These are phyloP conservation scores for Pseudogymnoascus sp. DNA, from an alignment of 2,329 filamentous ascomycete genomes.

Conservation along the genomic window DNA sequence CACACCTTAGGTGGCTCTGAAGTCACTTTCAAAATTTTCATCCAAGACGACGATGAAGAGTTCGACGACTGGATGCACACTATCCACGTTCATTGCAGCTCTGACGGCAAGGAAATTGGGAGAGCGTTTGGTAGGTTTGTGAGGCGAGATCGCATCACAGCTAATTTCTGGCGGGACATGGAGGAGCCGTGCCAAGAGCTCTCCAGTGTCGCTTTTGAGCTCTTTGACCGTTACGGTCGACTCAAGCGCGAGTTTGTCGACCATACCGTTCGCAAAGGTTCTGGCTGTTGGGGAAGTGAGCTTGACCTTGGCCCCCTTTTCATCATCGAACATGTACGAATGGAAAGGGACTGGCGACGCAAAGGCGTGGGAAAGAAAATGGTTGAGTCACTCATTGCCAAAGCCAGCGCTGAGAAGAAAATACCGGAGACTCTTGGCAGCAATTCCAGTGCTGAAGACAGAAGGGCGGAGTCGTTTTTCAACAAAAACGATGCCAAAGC, in stretches of 20 bases:
- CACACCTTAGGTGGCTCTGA: background rate
- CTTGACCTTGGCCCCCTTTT: conserved; percentile 26
- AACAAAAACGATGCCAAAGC: background rate
- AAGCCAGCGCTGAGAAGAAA: background rate
- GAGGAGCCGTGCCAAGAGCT: conserved; percentile 26
- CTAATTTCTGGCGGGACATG: conserved; percentile 30
- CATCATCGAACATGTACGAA: conserved; percentile 19
- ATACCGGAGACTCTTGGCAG: background rate
- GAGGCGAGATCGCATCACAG: conserved; percentile 20
- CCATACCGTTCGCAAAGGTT: conserved; percentile 24
- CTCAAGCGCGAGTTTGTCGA: conserved; percentile 29
- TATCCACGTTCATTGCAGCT: conserved; percentile 13
- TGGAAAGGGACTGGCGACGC: conserved; percentile 22
- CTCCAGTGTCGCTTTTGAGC: conserved; percentile 28
- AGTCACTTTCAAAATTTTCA: background rate
- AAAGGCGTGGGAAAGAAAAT: conserved; percentile 29
- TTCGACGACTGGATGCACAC: conserved; percentile 16
- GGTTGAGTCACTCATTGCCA: conserved; percentile 26
- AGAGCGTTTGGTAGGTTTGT: conserved; percentile 23
- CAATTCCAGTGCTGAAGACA: conserved; percentile 16
- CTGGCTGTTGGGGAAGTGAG: conserved; percentile 26
- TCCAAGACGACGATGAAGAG: background rate
- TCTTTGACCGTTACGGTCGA: conserved; percentile 34
- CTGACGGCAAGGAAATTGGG: conserved; percentile 18
- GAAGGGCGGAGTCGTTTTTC: background rate